Percentiles rank a stretch among this genome's conserved stretches.
Conservation (phyloP, 306 rosid genomes). For the Mimosa pudica region DNA sequence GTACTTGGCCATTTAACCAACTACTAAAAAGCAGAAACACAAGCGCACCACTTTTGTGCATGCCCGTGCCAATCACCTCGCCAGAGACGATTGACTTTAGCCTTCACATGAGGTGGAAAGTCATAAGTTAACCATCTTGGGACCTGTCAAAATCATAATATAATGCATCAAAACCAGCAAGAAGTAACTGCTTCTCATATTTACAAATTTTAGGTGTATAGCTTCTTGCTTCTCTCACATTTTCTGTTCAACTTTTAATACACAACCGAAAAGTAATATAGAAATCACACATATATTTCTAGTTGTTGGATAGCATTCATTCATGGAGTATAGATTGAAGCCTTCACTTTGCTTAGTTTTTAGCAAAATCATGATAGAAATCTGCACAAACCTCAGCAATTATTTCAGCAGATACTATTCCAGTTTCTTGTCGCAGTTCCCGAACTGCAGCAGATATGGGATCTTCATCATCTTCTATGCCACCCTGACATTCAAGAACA, state of each 20-base stretch:
- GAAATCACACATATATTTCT: background rate
- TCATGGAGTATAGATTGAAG: background rate
- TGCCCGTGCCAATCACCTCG: slow-evolving; percentile 99
- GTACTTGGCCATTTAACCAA: slow-evolving; percentile 6
- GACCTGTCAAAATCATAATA: slow-evolving; percentile 55
- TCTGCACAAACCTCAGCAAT: slow-evolving; percentile 65
- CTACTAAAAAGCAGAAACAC: slow-evolving; percentile 19
- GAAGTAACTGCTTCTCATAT: slow-evolving; percentile 25
- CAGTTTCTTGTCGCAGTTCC: slow-evolving; percentile 92
- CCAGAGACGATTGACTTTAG: slow-evolving; percentile 96
- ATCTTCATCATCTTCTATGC: slow-evolving; percentile 93
- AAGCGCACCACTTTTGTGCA: slow-evolving; percentile 85
- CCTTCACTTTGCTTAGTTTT: slow-evolving; percentile 4
- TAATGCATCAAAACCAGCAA: slow-evolving; percentile 12
- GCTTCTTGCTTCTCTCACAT: slow-evolving; percentile 21
- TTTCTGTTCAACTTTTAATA: background rate
- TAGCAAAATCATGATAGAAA: background rate
- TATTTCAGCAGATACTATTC: slow-evolving; percentile 79
- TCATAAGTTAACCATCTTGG: slow-evolving; percentile 89
- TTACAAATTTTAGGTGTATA: background rate
- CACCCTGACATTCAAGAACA: slow-evolving; percentile 61
- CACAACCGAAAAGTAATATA: background rate
- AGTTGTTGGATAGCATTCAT: slow-evolving; percentile 10
- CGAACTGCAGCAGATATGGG: slow-evolving; percentile 85
- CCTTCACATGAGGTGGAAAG: slow-evolving; percentile 93